Percentiles rank a stretch among this genome's conserved stretches.
Conservation (phyloP, 306 rosid genomes). For the Cicer cuneatum region DNA sequence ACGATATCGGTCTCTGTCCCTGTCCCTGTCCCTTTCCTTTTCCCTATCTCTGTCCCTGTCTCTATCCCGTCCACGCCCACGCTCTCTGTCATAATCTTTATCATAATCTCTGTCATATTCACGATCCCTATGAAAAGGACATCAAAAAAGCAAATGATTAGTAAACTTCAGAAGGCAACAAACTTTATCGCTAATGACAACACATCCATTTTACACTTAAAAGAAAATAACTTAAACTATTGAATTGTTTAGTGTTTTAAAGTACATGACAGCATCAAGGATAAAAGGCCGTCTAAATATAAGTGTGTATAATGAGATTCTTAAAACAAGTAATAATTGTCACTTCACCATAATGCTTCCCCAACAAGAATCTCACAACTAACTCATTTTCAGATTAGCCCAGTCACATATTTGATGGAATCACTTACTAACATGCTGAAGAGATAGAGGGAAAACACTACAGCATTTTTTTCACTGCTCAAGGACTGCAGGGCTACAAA, state of each 20-base stretch:
- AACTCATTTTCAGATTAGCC: conserved; percentile 6
- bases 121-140: conserved; percentile 67
- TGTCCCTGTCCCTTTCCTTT: conserved; percentile 47
- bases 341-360: background rate
- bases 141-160: conserved; percentile 23
- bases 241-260: background rate
- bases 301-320: background rate
- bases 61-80: conserved; percentile 77
- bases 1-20: conserved; percentile 68
- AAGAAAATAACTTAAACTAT: background rate
- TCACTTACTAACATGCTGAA: background rate
- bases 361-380: background rate
- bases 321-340: background rate
- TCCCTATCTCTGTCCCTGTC: conserved; percentile 67
- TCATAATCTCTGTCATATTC: conserved; percentile 89
- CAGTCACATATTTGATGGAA: background rate
- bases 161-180: conserved; percentile 4
- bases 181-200: conserved; percentile 1
- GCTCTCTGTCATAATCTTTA: conserved; percentile 77
- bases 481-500: background rate
- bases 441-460: background rate
- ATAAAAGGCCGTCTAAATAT: conserved; percentile 6
- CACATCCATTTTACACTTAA: background rate
- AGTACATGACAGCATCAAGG: conserved; percentile 17
- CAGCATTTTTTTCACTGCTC: background rate